Percentiles rank a stretch among this genome's conserved stretches.
Conservation (phyloP, 495 filamentous ascomycete genomes). For the Penicillium ucsense region DNA sequence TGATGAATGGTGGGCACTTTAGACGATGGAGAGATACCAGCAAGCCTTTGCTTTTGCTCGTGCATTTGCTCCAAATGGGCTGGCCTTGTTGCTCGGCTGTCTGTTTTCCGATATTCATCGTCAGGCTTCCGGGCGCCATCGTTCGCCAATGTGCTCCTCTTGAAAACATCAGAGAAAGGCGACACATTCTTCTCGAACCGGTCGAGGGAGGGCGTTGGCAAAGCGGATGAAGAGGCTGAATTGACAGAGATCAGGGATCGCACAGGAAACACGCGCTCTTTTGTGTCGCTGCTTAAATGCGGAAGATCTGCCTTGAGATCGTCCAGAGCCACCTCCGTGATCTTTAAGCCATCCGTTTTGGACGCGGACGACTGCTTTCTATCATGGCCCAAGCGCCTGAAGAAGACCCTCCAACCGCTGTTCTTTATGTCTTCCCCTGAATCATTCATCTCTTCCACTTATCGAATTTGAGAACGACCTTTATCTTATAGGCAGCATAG, state of each 20-base stretch:
- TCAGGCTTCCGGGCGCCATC: background rate
- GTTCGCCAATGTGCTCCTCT: background rate
- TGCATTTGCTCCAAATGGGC: constrained; percentile 3
- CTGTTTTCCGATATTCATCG: background rate
- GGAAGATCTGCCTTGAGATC: constrained; percentile 12
- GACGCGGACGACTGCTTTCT: constrained; percentile 1
- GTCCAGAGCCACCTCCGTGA: constrained; percentile 8
- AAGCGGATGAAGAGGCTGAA: constrained; percentile 15
- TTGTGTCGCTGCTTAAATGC: constrained; percentile 8
- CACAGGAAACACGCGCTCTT: constrained; percentile 18
- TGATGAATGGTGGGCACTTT: background rate
- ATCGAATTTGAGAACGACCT: too few species aligned
- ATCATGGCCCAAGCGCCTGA: constrained; percentile 1
- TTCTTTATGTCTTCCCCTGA: constrained; percentile 1
- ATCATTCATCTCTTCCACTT: background rate
- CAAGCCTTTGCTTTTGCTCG: background rate
- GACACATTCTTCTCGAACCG: constrained; percentile 13
- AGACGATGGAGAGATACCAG: background rate
- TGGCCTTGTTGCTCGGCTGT: background rate
- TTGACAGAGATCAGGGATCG: constrained; percentile 18
- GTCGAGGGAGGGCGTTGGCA: constrained; percentile 16
- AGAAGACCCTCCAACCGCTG: constrained; percentile 13
- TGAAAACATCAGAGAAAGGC: constrained; percentile 8
- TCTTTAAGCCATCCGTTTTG: constrained; percentile 12
- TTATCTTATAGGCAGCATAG: too few species aligned